phyloP scores from a whole-genome alignment of 2,329 filamentous ascomycete species.

The Phyllosticta capitalensis region DNA sequence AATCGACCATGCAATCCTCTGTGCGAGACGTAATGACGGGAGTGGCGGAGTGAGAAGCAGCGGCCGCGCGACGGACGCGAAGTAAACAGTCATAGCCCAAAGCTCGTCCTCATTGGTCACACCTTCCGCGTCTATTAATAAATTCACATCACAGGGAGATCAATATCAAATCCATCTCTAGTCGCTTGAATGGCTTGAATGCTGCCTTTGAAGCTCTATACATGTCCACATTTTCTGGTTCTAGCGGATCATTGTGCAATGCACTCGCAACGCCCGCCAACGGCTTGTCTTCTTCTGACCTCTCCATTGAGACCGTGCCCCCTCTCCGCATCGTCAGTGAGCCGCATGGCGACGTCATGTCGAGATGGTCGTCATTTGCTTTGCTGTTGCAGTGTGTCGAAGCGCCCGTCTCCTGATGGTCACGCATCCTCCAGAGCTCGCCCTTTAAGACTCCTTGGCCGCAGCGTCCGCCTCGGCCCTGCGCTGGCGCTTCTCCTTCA shows the following conservation, averaged over 20 bases:
- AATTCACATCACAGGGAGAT: not conserved
- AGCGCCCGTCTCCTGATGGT: not conserved
- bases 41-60: not conserved
- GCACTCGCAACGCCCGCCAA: not conserved
- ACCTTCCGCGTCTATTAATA: not conserved
- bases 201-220: not conserved
- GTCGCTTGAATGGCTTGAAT: not conserved
- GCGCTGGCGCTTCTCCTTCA: conserved; percentile 84
- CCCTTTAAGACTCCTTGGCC: not conserved
- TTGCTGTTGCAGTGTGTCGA: not conserved
- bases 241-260: not conserved
- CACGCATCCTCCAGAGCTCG: not conserved
- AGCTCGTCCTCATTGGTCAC: not conserved
- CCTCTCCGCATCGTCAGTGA: not conserved
- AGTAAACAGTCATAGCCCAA: conserved; percentile 1
- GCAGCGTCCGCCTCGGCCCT: conserved; percentile 38
- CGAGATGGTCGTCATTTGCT: not conserved
- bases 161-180: not conserved
- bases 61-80: not conserved
- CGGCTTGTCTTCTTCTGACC: not conserved
- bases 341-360: not conserved
- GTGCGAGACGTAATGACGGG: not conserved
- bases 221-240: not conserved
- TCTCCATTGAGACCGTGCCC: not conserved
- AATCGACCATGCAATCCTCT: not conserved